A percentile compares a stretch with the other conserved stretches of the same genome.
These are phyloP conservation scores for Botrytis galanthina DNA, from an alignment of 2,329 filamentous ascomycete genomes.

Conservation along the genomic window DNA sequence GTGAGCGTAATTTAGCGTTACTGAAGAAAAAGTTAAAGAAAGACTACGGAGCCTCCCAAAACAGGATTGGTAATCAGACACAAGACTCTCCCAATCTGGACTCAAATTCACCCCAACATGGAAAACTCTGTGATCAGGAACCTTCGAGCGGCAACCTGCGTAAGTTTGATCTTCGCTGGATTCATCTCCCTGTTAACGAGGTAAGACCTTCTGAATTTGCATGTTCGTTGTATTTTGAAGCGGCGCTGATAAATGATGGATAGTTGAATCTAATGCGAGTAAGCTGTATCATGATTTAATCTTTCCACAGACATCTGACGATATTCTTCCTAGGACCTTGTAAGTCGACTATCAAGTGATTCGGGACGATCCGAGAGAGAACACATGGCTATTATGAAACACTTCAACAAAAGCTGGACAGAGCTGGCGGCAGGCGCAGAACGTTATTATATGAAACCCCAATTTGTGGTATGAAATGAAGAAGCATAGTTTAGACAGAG, in stretches of 20 bases:
- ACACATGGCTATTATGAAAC: conserved; percentile 5
- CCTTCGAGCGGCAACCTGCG: neutral
- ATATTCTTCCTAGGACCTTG: neutral
- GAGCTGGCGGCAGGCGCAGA: neutral
- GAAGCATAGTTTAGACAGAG: neutral
- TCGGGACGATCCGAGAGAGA: neutral
- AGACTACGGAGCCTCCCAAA: neutral
- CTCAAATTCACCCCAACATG: neutral
- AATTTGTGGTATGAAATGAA: neutral
- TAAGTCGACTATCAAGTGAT: neutral
- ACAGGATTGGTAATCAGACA: fast-evolving
- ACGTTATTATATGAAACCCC: neutral
- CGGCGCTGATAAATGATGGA: neutral
- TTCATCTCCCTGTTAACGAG: neutral
- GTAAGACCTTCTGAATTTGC: neutral
- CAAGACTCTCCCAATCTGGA: neutral
- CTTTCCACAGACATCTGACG: neutral
- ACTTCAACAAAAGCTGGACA: conserved; percentile 1
- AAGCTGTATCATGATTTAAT: neutral
- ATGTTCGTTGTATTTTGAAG: neutral
- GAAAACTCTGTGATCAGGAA: too few relatives aligned
- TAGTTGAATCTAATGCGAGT: neutral
- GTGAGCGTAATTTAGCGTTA: neutral
- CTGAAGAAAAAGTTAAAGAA: neutral
- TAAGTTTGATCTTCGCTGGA: neutral